Evolutionary conservation across 441 rosid genomes (phyloP), one percentile per base, ranked within the genome.

Genomic region (Aleurites moluccanus): DNA sequence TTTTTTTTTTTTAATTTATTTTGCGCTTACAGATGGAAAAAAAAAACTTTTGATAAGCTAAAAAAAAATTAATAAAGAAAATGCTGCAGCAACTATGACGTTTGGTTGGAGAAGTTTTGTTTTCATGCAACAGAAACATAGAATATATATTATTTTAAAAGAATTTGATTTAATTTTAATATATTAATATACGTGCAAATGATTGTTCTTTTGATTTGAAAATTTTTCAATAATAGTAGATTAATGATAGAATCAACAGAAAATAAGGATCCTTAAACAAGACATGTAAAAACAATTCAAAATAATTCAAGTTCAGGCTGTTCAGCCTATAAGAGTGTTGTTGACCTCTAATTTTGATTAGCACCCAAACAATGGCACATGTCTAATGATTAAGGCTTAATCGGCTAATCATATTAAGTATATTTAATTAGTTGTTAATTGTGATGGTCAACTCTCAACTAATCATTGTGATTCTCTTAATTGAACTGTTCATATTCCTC

Each of bases 401-500:
- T 38, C 40, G 1, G 8, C 3, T 45, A 45, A 45, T 14, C 50
- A 14, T 14, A 11, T 14, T 0, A 45, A 45, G 3, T 13, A 45
- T 45, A 45, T 1, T 53, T 62, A 62, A 62, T 16, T 33, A 16
- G 21, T 33, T 8, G 14, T 42, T 10, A 6, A 42, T 20, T 63
- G 25, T 23, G 57, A 69, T 33, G 73, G 62, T 69, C 73, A 53
- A 52, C 21, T 8, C 10, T 53, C 25, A 20, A 20, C 16, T 53
- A 14, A 23, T 23, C 60, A 42, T 40, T 13, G 23, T 38, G 15
- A 70, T 71, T 57, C 38, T 18, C 52, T 9, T 16, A 27, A 40
- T 42, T 71, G 74, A 59, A 67, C 64, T 42, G 23, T 38, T 57
- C 52, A 70, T 56, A 56, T 38, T 25, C 28, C 27, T 27, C 56